phyloP scores from a whole-genome alignment of 768 basidiomycete genomes.

The Leccinum barrowsii region DNA sequence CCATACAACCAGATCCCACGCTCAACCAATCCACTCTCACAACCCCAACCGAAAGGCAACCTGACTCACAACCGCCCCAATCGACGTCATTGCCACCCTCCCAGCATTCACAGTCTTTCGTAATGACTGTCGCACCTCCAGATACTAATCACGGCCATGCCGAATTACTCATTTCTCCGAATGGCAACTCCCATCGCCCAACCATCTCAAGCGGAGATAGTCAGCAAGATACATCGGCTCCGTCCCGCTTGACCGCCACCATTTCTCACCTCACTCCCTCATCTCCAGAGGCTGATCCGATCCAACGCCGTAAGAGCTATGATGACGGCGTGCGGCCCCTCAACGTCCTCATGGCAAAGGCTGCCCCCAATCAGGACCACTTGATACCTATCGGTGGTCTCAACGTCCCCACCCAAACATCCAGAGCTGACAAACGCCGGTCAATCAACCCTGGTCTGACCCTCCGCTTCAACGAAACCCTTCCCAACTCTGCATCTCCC shows the following conservation, averaged over 20 bases:
- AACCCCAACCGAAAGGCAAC: slow-evolving; percentile 20
- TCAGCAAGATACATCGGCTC: slow-evolving; percentile 17
- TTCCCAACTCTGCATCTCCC: slow-evolving; percentile 14
- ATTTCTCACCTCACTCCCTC: slow-evolving; percentile 22
- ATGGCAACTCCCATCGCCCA: background rate
- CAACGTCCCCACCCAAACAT: slow-evolving; percentile 28
- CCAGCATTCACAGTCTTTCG: slow-evolving; percentile 35
- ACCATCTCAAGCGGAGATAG: background rate
- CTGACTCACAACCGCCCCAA: slow-evolving; percentile 3
- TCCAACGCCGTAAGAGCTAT: slow-evolving; percentile 40
- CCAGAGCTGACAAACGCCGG: slow-evolving; percentile 43
- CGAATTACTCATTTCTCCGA: slow-evolving; percentile 7
- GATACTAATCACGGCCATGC: slow-evolving; percentile 10
- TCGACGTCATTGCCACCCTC: slow-evolving; percentile 18
- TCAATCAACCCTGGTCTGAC: slow-evolving; percentile 54
- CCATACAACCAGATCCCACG: slow-evolving; percentile 8
- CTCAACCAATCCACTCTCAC: slow-evolving; percentile 1
- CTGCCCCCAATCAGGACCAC: slow-evolving; percentile 7
- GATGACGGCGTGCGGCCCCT: slow-evolving; percentile 43
- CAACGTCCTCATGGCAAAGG: slow-evolving; percentile 30
- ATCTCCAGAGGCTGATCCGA: slow-evolving; percentile 12
- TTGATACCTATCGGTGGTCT: slow-evolving; percentile 14
- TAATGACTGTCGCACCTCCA: slow-evolving; percentile 44
- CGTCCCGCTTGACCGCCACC: slow-evolving; percentile 5
- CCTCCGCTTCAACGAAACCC: slow-evolving; percentile 25